phyloP scores from a whole-genome alignment of 2,329 filamentous ascomycete genomes.

The Alternaria metachromatica region DNA sequence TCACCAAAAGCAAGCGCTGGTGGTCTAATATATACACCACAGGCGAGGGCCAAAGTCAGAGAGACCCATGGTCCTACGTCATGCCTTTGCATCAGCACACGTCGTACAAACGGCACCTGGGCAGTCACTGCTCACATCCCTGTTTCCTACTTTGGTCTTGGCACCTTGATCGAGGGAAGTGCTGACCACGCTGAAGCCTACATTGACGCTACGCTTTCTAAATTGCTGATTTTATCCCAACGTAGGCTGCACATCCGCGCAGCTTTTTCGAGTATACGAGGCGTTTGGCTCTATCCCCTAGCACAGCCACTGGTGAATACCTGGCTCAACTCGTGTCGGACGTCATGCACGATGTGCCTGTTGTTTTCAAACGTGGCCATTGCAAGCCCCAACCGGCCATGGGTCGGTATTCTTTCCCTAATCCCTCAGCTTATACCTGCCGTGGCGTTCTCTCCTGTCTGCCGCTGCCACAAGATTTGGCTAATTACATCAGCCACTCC shows the following conservation, averaged over 20 bases:
- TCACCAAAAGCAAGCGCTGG: constrained; percentile 8
- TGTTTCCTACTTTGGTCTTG: constrained; percentile 17
- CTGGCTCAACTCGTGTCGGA: constrained; percentile 1
- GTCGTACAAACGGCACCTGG: constrained; percentile 22
- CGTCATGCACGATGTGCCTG: constrained; percentile 15
- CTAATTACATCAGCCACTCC: constrained; percentile 17
- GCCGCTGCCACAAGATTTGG: constrained; percentile 24
- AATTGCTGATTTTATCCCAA: not conserved
- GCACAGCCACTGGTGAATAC: constrained; percentile 17
- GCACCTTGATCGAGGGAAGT: not conserved
- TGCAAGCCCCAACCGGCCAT: constrained; percentile 3
- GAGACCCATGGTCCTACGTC: constrained; percentile 28
- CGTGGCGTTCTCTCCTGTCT: constrained; percentile 10
- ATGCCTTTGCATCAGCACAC: constrained; percentile 23
- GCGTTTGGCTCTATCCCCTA: constrained; percentile 17
- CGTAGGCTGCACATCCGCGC: not conserved
- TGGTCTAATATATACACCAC: constrained; percentile 23
- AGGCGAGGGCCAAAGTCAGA: constrained; percentile 17
- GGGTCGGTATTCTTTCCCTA: constrained; percentile 9
- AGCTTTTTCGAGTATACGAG: not conserved
- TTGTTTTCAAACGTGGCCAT: not conserved
- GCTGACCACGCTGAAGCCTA: not conserved
- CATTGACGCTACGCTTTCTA: not conserved
- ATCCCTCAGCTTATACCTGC: constrained; percentile 6
- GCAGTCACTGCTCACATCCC: constrained; percentile 14